Base-by-base conservation (phyloP, 495 filamentous ascomycete species). In the Penicillium pancosmium region DNA sequence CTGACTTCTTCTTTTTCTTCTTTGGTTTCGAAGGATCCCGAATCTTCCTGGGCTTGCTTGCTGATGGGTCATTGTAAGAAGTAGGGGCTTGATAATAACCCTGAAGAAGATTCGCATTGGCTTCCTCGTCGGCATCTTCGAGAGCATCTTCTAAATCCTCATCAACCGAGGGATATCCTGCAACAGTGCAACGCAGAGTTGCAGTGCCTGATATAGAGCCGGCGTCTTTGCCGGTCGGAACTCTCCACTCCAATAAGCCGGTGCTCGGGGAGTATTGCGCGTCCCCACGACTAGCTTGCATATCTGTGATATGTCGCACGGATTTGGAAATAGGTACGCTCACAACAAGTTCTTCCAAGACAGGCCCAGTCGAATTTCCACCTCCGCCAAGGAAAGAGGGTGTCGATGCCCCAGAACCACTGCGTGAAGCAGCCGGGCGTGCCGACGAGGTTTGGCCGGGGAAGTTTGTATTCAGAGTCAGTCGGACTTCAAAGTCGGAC, bases 401-500 rank as follows among this genome's bases (percentile, higher is more conserved):
- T 8, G 81, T 82, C n/a, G 85, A 83, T 25, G 72, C 73, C 1
- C 81, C 80, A n/a, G 83, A 82, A 52, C 80, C 77, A 52, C 61
- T 56, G 11, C 78, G 72, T 12, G 69, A 66, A 27, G 63, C 60
- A 10, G 66, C 61, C 12, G 70, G 62, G 23, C 78, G 73, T 15
- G 72, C 73, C 25, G 67, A 61, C 12, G 78, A 65, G 11, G 65
- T 59, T 27, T 75, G 63, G 16, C 78, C 77, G 0, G 80, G 72
- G 23, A 86, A 85, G 56, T 84, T 87, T 2, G 85, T 80, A 54
- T 86, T 88, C 33, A 95, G 80, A 44, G 85, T 82, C 11, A 97
- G 71, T 34, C 90, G 84, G 31, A 96, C 90, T 68, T 98, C 94
- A 61, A 98, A 98, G 25, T 98, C 94, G 3, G 88, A 81, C 9